These are phyloP conservation scores for Talaromyces liani DNA, from an alignment of 495 filamentous ascomycete genomes.

Conservation along the genomic window DNA sequence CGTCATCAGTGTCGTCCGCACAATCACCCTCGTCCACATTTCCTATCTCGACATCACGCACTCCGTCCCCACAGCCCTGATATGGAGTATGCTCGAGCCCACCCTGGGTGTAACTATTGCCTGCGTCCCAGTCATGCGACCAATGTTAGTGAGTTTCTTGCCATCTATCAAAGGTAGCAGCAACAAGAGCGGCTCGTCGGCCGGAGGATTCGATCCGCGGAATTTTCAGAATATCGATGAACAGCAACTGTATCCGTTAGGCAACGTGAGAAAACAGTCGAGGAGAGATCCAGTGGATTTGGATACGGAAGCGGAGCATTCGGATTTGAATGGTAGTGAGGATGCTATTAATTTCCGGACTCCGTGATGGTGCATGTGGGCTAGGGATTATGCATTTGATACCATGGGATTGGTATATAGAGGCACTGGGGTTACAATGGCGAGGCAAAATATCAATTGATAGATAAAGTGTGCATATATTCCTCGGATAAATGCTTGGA, in stretches of 20 bases:
- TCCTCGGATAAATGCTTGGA: too few species aligned
- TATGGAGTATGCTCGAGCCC: neutral
- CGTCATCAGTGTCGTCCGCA: slow-evolving; percentile 17
- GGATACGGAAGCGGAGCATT: too few species aligned
- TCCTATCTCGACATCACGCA: slow-evolving; percentile 24
- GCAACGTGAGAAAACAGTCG: neutral
- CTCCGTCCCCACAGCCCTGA: neutral
- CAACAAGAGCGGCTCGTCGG: neutral
- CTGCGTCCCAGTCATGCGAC: neutral
- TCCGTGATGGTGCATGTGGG: too few species aligned
- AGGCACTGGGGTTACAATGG: too few species aligned
- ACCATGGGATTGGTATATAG: too few species aligned
- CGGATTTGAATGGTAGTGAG: too few species aligned
- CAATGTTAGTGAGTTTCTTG: neutral
- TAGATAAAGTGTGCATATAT: too few species aligned
- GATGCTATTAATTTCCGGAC: too few species aligned
- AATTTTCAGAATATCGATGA: slow-evolving; percentile 1
- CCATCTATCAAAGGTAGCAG: neutral
- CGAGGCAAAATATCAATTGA: too few species aligned
- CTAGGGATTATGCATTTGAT: too few species aligned
- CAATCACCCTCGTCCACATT: slow-evolving; percentile 14
- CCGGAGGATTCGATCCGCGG: neutral
- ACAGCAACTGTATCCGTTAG: neutral
- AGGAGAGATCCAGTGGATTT: too few species aligned
- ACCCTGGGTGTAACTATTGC: neutral